These are phyloP conservation scores for Schrenkiella parvula DNA, from an alignment of 345 rosid species.

Conservation along the genomic window DNA sequence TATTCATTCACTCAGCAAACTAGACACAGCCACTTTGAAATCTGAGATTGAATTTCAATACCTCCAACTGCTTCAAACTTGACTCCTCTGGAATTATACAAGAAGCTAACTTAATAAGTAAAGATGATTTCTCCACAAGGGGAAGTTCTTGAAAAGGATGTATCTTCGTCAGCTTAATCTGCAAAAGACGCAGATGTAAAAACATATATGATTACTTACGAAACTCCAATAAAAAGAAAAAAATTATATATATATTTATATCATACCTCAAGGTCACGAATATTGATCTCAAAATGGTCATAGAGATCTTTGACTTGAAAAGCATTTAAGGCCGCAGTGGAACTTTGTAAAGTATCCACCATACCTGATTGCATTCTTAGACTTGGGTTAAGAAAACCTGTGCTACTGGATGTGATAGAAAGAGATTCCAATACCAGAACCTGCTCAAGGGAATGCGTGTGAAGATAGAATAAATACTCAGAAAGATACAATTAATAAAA, in stretches of 20 bases:
- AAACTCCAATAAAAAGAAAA: neutral
- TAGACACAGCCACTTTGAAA: constrained; percentile 6
- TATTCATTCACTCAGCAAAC: constrained; percentile 12
- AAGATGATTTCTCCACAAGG: constrained; percentile 57
- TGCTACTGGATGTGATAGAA: constrained; percentile 38
- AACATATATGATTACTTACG: constrained; percentile 12
- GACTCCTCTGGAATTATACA: constrained; percentile 68
- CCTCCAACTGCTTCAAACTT: constrained; percentile 69
- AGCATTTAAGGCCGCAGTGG: constrained; percentile 29
- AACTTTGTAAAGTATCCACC: constrained; percentile 32
- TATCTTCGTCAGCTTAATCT: constrained; percentile 49
- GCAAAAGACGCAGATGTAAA: constrained; percentile 33
- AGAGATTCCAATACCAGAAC: constrained; percentile 49
- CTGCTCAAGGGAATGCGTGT: constrained; percentile 37
- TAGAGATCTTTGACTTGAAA: constrained; percentile 50
- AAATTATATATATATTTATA: neutral
- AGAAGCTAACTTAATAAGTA: constrained; percentile 42
- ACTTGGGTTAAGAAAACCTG: constrained; percentile 34
- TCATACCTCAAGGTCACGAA: constrained; percentile 59
- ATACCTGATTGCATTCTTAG: constrained; percentile 33
- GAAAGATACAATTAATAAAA: neutral
- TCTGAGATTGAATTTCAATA: constrained; percentile 32
- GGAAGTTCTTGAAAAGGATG: constrained; percentile 36
- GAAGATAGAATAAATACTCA: constrained; percentile 7
- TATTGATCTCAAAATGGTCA: constrained; percentile 51